Base-by-base conservation (phyloP, 1,284 basidiomycete species). In the Sporisorium graminicola region DNA sequence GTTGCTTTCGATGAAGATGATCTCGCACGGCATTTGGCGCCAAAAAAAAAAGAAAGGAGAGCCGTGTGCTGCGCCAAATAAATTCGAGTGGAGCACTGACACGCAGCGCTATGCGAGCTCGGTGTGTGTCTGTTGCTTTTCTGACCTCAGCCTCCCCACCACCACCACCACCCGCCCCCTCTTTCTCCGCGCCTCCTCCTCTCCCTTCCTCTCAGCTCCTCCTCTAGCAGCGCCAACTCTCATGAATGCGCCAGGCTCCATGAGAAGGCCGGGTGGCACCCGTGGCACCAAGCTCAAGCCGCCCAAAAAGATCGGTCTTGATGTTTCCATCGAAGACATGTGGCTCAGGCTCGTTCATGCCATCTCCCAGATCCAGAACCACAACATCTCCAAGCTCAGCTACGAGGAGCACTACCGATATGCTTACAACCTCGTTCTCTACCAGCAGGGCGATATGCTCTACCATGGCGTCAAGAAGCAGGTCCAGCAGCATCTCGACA, bases 321-420 rank as follows among this genome's bases (percentile, higher is more conserved):
- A 80, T 6, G 50, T 84, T 46, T 69, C 81, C 0, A 63, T 77
- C 49, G 77, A 82, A 20, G 82, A 84, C 20, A 82, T 83, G 81
- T 95, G 94, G 93, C 83, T 88, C 22, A 89, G 90, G 74, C 88
- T 97, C 16, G 89, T 92, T 20, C 88, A 88, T 62, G 98, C 98
- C 77, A 95, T 99, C 79, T 90, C 91, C 65, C 94, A 98, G 88
- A 99, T 99, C 64, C 94, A 97, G 86, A 93, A 94, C 79, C 94
- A 97, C 87, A 94, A 97, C 86, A 94, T 94, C 8, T 91, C 91
- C 62, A 92, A 91, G 82, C 90, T 99, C 31, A 97, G 94, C 16
- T 99, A 95, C 83, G 97, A 99, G 86, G 96, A 98, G 87, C 95
- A 96, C 82, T 95, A 97, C 46, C 71, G 81, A 22, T 82, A 82